These are phyloP conservation scores for Dryas octopetala DNA, from an alignment of 306 rosid genomes.

Conservation along the genomic window DNA sequence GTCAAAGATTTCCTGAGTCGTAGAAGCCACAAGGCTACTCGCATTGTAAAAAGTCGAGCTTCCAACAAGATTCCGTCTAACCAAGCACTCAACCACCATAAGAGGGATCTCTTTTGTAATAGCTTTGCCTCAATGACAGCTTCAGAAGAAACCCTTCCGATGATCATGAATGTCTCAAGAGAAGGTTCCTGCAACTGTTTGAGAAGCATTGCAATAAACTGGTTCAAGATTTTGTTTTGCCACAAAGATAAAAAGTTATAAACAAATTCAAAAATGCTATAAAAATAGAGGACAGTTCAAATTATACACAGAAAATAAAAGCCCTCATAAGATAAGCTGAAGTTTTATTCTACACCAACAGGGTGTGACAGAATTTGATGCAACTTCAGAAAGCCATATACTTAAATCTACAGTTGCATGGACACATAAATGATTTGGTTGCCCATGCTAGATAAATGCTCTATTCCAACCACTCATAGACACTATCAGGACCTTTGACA, in stretches of 20 bases:
- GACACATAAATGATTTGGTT: background rate
- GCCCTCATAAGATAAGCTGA: background rate
- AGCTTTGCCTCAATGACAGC: conserved; percentile 75
- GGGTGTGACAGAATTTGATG: background rate
- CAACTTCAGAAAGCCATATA: background rate
- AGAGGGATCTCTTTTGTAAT: conserved; percentile 55
- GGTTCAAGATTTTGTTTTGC: background rate
- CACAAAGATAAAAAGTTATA: background rate
- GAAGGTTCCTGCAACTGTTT: conserved; percentile 87
- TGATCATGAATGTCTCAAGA: conserved; percentile 70
- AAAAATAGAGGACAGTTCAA: background rate
- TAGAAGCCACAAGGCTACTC: conserved; percentile 71
- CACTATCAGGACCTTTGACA: conserved; percentile 4
- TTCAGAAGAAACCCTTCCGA: conserved; percentile 87
- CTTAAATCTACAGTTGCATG: background rate
- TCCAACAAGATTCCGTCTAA: conserved; percentile 62
- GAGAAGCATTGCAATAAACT: conserved; percentile 19
- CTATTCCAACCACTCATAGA: conserved; percentile 1
- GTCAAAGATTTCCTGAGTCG: conserved; percentile 52
- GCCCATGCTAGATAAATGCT: conserved; percentile 11
- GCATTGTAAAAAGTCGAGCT: conserved; percentile 69
- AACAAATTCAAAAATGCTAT: too few species aligned
- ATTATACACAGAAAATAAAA: background rate
- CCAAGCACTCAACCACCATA: conserved; percentile 48
- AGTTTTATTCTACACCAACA: background rate